Percentiles rank a stretch among this genome's conserved stretches.
These are phyloP conservation scores for Pezicula rhizophila DNA, from an alignment of 2,329 filamentous ascomycete species.

Conservation along the genomic window DNA sequence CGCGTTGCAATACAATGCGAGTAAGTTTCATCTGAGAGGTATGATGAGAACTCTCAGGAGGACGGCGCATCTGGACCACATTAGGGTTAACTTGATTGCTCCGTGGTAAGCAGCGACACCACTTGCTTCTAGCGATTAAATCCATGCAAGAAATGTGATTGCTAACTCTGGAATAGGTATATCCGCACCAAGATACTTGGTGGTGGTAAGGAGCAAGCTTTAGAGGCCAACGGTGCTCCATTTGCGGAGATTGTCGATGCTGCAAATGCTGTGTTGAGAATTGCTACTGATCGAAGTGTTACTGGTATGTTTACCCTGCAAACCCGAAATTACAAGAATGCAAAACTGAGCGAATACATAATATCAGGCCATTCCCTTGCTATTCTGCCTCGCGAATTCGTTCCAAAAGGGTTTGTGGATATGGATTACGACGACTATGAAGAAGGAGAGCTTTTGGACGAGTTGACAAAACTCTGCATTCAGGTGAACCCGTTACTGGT, in stretches of 20 bases:
- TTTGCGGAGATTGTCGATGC: slow-evolving; percentile 16
- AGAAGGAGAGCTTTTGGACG: neutral
- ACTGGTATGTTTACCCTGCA: slow-evolving; percentile 17
- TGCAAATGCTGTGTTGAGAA: slow-evolving; percentile 28
- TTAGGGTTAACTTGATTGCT: slow-evolving; percentile 41
- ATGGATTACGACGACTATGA: neutral
- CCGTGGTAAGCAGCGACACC: slow-evolving; percentile 32
- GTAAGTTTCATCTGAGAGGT: slow-evolving; percentile 37
- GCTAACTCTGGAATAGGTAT: neutral
- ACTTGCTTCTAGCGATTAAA: neutral
- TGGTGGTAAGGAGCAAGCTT: neutral
- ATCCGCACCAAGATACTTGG: neutral
- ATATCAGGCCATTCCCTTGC: neutral
- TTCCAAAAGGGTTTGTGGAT: neutral
- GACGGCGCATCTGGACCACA: slow-evolving; percentile 34
- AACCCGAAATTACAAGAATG: too few relatives aligned
- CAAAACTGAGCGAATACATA: neutral
- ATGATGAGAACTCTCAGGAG: slow-evolving; percentile 36
- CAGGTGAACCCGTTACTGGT: too few relatives aligned
- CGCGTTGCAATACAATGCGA: slow-evolving; percentile 35
- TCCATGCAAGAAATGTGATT: neutral
- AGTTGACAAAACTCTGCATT: too few relatives aligned
- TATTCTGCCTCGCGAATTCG: neutral
- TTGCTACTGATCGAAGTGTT: slow-evolving; percentile 27
- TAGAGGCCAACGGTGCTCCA: neutral